phyloP scores from a whole-genome alignment of 2,329 filamentous ascomycete species.

The Epicoccum sorghinum region DNA sequence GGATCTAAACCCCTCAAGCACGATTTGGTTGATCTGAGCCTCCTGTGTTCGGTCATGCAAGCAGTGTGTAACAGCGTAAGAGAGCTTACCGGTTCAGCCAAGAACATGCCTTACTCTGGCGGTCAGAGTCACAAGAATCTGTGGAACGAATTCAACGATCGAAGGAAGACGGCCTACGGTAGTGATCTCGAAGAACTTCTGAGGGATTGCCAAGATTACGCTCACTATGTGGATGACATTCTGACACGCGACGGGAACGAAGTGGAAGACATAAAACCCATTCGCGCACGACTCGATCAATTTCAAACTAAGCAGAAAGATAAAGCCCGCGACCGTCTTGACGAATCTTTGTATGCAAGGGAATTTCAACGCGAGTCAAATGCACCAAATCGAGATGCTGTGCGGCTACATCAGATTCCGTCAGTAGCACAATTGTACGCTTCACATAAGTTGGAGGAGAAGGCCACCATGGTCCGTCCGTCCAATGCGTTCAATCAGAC shows the following conservation, averaged over 20 bases:
- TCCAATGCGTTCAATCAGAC: slow-evolving; percentile 34
- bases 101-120: slow-evolving; percentile 3
- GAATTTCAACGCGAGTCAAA: slow-evolving; percentile 28
- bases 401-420: slow-evolving; percentile 35
- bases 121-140: slow-evolving; percentile 15
- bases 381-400: slow-evolving; percentile 15
- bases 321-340: slow-evolving; percentile 21
- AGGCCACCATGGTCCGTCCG: slow-evolving; percentile 29
- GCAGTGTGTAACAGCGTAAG: slow-evolving; percentile 28
- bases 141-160: slow-evolving; percentile 35
- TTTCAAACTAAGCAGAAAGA: slow-evolving; percentile 29
- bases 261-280: slow-evolving; percentile 25
- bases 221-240: slow-evolving; percentile 25
- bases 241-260: slow-evolving; percentile 20
- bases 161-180: slow-evolving; percentile 25
- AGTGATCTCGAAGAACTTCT: slow-evolving; percentile 26
- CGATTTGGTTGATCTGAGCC: slow-evolving; percentile 23
- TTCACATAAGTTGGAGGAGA: slow-evolving; percentile 29
- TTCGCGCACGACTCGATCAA: slow-evolving; percentile 26
- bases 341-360: slow-evolving; percentile 34
- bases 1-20: slow-evolving; percentile 12
- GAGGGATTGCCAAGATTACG: slow-evolving; percentile 32
- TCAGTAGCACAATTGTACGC: slow-evolving; percentile 38
- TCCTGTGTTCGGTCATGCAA: slow-evolving; percentile 34
- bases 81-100: slow-evolving; percentile 26